These are phyloP conservation scores for Eucalyptus caleyi DNA, from an alignment of 345 rosid species.

Conservation along the genomic window DNA sequence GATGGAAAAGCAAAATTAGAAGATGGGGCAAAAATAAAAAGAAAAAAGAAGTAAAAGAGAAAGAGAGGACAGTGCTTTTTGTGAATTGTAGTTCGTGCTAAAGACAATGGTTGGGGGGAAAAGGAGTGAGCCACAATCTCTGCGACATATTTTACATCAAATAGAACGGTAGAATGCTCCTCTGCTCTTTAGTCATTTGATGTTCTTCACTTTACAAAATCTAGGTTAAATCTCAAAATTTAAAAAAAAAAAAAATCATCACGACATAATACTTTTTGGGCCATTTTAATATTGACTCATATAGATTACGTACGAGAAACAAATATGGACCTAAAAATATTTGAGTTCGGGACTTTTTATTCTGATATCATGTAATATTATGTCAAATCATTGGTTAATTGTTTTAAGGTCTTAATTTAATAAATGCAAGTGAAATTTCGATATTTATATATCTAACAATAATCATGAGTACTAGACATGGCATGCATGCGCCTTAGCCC, in stretches of 20 bases:
- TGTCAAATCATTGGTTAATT: neutral
- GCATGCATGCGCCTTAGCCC: neutral
- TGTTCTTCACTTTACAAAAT: neutral
- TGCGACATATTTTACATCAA: neutral
- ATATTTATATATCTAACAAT: neutral
- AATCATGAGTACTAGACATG: neutral
- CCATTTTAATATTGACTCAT: neutral
- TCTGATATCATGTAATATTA: rapidly evolving
- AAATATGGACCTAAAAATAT: neutral
- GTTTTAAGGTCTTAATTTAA: neutral
- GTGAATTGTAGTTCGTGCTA: neutral
- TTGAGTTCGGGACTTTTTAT: rapidly evolving
- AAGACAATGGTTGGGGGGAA: neutral
- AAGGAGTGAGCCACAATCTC: neutral
- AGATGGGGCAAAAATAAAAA: neutral
- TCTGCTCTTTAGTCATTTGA: neutral
- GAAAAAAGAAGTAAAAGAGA: neutral
- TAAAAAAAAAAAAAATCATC: neutral
- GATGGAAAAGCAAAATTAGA: neutral
- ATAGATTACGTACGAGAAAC: neutral
- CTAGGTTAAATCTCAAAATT: neutral
- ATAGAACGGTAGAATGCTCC: neutral
- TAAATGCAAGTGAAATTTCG: neutral
- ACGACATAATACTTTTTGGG: neutral
- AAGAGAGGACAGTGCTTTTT: neutral